Evolutionary conservation across 139 green algal species (phyloP).

Genomic region (Yamagishiella unicocca): DNA sequence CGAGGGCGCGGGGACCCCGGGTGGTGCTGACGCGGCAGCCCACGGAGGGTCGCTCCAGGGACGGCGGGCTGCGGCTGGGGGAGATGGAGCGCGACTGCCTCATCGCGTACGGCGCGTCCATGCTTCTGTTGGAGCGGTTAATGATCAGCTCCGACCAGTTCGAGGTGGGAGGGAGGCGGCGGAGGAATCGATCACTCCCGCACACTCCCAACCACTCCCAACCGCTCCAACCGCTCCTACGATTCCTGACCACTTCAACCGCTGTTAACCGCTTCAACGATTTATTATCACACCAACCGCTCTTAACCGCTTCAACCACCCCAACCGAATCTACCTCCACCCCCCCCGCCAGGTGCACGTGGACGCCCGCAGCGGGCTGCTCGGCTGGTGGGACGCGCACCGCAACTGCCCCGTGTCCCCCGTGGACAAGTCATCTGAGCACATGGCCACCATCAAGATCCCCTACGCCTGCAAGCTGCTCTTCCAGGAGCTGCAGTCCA

Average conservation of each 20-base stretch:
- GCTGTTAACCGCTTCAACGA: not conserved
- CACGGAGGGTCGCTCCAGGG: slow-evolving; percentile 93
- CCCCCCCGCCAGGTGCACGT: slow-evolving; percentile 82
- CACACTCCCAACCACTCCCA: too few species aligned
- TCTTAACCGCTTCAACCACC: too few species aligned
- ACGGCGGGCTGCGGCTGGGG: slow-evolving; percentile 92
- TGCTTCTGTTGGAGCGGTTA: slow-evolving; percentile 97
- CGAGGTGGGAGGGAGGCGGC: slow-evolving; percentile 82
- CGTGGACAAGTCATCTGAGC: slow-evolving; percentile 68
- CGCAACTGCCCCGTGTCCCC: slow-evolving; percentile 75
- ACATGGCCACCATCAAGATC: slow-evolving; percentile 92
- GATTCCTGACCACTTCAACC: not conserved
- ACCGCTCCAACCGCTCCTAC: not conserved
- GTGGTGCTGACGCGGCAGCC: slow-evolving; percentile 98
- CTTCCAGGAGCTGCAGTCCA: slow-evolving; percentile 95
- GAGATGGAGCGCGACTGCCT: slow-evolving; percentile 99
- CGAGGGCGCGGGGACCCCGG: slow-evolving; percentile 82
- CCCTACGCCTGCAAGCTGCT: slow-evolving; percentile 98
- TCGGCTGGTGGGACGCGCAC: slow-evolving; percentile 92
- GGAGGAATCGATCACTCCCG: too few species aligned
- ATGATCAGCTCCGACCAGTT: slow-evolving; percentile 98
- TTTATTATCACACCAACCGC: too few species aligned
- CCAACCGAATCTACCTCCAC: not conserved
- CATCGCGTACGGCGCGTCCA: slow-evolving; percentile 87
- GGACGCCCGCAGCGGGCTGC: slow-evolving; percentile 93